phyloP scores from a whole-genome alignment of 306 rosid genomes.

The Sindora glabra region DNA sequence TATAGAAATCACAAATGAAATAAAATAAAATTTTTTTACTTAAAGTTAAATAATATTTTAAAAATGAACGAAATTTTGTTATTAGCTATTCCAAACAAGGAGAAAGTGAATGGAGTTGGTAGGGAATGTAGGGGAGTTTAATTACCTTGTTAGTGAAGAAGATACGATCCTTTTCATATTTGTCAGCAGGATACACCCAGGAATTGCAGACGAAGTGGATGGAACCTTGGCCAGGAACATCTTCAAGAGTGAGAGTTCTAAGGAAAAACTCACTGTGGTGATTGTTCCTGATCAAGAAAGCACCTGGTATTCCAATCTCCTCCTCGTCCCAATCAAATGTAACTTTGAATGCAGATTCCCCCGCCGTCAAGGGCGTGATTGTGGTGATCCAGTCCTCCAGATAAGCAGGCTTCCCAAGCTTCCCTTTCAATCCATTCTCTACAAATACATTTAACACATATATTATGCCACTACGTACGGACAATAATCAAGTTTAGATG shows the following conservation, averaged over 20 bases:
- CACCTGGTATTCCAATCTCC: conserved; percentile 59
- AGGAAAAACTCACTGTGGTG: conserved; percentile 68
- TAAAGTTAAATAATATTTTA: too few relatives aligned
- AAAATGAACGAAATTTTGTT: too few relatives aligned
- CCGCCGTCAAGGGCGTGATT: conserved; percentile 29
- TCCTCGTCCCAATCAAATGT: conserved; percentile 59
- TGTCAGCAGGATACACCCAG: conserved; percentile 63
- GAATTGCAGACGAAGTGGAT: conserved; percentile 76
- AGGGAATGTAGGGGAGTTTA: neutral
- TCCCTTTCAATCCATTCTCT: conserved; percentile 50
- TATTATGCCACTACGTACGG: neutral
- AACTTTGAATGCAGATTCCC: conserved; percentile 43
- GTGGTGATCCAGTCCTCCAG: conserved; percentile 51
- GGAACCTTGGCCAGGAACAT: conserved; percentile 56
- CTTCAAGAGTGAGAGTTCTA: conserved; percentile 48
- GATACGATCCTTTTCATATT: conserved; percentile 50
- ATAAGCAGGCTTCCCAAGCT: conserved; percentile 47
- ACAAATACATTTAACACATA: neutral
- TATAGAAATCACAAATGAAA: too few relatives aligned
- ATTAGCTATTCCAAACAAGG: too few relatives aligned
- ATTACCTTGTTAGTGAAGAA: conserved; percentile 79
- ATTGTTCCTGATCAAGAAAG: conserved; percentile 52
- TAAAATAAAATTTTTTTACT: too few relatives aligned
- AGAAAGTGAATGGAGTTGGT: too few relatives aligned
- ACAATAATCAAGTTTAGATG: neutral